Evolutionary conservation across 2,329 filamentous ascomycete species (phyloP).

Genomic region (Metarhizium album): DNA sequence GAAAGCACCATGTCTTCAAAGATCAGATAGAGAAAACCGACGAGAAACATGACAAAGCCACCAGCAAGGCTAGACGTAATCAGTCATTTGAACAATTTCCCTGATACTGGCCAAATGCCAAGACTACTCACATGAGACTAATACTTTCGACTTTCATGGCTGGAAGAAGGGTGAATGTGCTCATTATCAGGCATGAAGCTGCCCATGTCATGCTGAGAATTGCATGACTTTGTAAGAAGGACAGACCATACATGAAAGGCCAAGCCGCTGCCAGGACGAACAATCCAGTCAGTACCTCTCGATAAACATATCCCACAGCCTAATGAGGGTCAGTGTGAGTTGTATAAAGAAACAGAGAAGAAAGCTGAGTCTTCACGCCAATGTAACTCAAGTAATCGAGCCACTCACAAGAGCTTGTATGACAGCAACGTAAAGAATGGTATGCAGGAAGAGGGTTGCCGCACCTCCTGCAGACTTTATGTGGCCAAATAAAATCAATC

Average conservation of each 20-base stretch:
- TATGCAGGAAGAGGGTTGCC: constrained; percentile 51
- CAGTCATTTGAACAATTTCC: constrained; percentile 1
- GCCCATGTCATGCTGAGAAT: constrained; percentile 61
- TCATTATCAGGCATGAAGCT: constrained; percentile 71
- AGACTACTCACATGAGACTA: constrained; percentile 52
- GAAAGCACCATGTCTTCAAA: constrained; percentile 58
- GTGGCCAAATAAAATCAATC: constrained; percentile 57
- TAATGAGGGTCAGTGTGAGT: constrained; percentile 20
- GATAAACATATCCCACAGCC: constrained; percentile 86
- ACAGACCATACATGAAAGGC: constrained; percentile 62
- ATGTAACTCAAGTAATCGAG: background rate
- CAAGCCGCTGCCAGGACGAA: constrained; percentile 70
- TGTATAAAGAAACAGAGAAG: background rate
- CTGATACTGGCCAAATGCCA: background rate
- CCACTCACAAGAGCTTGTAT: constrained; percentile 63
- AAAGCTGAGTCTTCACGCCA: too few species aligned
- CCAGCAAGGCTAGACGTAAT: constrained; percentile 50
- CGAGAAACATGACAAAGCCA: constrained; percentile 63
- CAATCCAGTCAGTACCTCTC: constrained; percentile 73
- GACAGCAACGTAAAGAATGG: constrained; percentile 57
- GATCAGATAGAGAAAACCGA: constrained; percentile 67
- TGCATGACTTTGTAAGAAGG: constrained; percentile 58
- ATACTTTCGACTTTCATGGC: constrained; percentile 77
- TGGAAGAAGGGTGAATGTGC: constrained; percentile 77
- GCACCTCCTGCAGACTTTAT: constrained; percentile 49